Evolutionary conservation across 2,329 filamentous ascomycete genomes (phyloP).

Genomic region (Nannizziopsis arthrosporioides): DNA sequence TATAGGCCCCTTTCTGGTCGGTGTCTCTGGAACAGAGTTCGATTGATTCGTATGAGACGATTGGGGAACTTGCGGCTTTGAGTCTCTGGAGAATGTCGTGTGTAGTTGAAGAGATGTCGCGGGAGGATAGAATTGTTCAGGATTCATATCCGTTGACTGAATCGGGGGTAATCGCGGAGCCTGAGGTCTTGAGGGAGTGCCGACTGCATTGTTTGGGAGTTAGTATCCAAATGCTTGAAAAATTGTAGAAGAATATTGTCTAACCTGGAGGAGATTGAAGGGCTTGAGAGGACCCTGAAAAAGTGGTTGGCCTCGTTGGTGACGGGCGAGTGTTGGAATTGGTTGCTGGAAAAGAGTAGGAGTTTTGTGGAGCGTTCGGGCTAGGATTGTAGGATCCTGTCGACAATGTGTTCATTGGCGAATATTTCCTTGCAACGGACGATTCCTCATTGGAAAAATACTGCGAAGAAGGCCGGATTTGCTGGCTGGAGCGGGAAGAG

Average conservation of each 20-base stretch:
- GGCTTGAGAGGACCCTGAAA: conserved; percentile 45
- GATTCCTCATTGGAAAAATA: conserved; percentile 64
- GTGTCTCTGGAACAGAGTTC: conserved; percentile 15
- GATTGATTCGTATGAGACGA: conserved; percentile 32
- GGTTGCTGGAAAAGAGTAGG: conserved; percentile 42
- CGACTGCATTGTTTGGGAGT: conserved; percentile 5
- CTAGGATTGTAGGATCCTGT: conserved; percentile 64
- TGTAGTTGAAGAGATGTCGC: conserved; percentile 62
- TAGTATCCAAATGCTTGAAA: neutral
- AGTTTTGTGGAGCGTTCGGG: conserved; percentile 43
- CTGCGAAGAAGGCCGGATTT: conserved; percentile 59
- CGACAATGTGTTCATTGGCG: conserved; percentile 83
- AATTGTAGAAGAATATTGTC: conserved; percentile 17
- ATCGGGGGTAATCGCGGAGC: conserved; percentile 64
- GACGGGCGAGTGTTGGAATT: conserved; percentile 56
- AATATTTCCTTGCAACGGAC: conserved; percentile 79
- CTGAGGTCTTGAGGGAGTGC: conserved; percentile 32
- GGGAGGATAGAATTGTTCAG: conserved; percentile 59
- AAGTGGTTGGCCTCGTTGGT: conserved; percentile 55
- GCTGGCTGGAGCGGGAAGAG: conserved; percentile 65
- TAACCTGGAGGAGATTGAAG: conserved; percentile 50
- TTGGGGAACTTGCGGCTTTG: conserved; percentile 37
- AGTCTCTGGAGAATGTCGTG: conserved; percentile 47
- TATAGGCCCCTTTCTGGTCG: conserved; percentile 51
- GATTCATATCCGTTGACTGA: conserved; percentile 53